Conservation (phyloP, 1,139 yeast species). For the Kluyveromyces marxianus region DNA sequence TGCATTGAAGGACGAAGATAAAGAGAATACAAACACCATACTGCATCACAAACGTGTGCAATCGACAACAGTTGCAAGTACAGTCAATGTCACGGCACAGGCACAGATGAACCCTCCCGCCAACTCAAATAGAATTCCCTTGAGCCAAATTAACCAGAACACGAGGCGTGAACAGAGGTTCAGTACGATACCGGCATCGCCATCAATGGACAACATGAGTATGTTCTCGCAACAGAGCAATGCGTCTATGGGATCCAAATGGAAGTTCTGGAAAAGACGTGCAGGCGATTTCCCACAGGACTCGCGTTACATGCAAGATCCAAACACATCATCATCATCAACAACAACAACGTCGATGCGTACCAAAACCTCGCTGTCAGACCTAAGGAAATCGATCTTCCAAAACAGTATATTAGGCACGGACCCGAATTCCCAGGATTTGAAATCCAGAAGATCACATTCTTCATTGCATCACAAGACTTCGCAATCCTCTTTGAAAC, state of each 20-base stretch:
- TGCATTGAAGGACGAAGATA: slow-evolving; percentile 19
- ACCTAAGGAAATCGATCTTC: slow-evolving; percentile 20
- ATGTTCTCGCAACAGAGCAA: slow-evolving; percentile 11
- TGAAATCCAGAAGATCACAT: slow-evolving; percentile 23
- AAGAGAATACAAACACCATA: slow-evolving; percentile 10
- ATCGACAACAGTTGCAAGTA: slow-evolving; percentile 1
- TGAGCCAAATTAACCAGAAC: slow-evolving; percentile 9
- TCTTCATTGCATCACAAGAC: slow-evolving; percentile 22
- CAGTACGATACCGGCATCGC: neutral
- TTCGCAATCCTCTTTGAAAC: slow-evolving; percentile 25
- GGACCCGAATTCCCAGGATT: slow-evolving; percentile 4
- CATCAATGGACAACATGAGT: slow-evolving; percentile 13
- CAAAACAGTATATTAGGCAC: slow-evolving; percentile 1
- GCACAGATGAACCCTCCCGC: slow-evolving; percentile 4
- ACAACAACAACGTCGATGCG: no score
- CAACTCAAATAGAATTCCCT: slow-evolving; percentile 7
- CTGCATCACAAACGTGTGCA: slow-evolving; percentile 7
- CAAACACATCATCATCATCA: slow-evolving; percentile 8
- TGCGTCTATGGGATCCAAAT: slow-evolving; percentile 20
- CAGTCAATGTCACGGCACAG: slow-evolving; percentile 4
- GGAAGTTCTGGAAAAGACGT: slow-evolving; percentile 31
- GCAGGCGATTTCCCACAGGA: slow-evolving; percentile 1
- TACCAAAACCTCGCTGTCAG: slow-evolving; percentile 20
- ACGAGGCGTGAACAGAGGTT: slow-evolving; percentile 5
- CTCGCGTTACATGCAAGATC: neutral